Conservation (phyloP, 352 stramenopile species). For the Phytophthora sp. region DNA sequence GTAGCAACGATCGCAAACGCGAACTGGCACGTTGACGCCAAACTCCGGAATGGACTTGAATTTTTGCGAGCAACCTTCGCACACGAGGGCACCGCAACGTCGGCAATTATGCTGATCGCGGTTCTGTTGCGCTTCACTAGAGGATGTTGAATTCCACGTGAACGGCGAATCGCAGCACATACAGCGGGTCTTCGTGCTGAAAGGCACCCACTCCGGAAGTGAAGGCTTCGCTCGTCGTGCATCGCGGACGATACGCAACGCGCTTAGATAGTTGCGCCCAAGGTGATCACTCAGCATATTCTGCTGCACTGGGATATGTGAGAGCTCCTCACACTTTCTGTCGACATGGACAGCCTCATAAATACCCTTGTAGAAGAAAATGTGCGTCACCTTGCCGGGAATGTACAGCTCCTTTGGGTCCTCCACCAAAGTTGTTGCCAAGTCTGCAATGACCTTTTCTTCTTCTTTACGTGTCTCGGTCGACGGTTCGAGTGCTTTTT, state of each 20-base stretch:
- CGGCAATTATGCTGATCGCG: slow-evolving; percentile 92
- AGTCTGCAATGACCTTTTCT: slow-evolving; percentile 58
- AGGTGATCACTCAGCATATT: slow-evolving; percentile 90
- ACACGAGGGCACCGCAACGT: slow-evolving; percentile 81
- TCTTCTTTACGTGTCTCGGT: slow-evolving; percentile 47
- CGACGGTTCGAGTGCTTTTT: slow-evolving; percentile 40
- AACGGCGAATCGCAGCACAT: slow-evolving; percentile 90
- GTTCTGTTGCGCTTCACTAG: slow-evolving; percentile 88
- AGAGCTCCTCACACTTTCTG: slow-evolving; percentile 71
- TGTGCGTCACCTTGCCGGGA: slow-evolving; percentile 72
- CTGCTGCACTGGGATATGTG: slow-evolving; percentile 81
- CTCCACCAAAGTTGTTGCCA: slow-evolving; percentile 55
- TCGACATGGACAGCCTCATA: slow-evolving; percentile 87
- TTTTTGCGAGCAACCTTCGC: slow-evolving; percentile 87
- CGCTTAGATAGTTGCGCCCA: slow-evolving; percentile 80
- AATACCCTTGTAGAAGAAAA: slow-evolving; percentile 82
- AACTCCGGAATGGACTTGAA: slow-evolving; percentile 86
- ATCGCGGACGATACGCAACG: slow-evolving; percentile 82
- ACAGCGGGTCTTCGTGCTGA: slow-evolving; percentile 84
- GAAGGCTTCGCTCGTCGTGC: slow-evolving; percentile 55
- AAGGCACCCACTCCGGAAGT: slow-evolving; percentile 77
- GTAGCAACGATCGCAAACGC: slow-evolving; percentile 87
- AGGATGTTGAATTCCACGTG: slow-evolving; percentile 91
- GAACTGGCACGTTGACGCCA: slow-evolving; percentile 85
- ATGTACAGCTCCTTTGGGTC: slow-evolving; percentile 84